Evolutionary conservation across 1,284 basidiomycete species (phyloP), one percentile per base, ranked within the genome.

Genomic region (Puccinia novopanici): DNA sequence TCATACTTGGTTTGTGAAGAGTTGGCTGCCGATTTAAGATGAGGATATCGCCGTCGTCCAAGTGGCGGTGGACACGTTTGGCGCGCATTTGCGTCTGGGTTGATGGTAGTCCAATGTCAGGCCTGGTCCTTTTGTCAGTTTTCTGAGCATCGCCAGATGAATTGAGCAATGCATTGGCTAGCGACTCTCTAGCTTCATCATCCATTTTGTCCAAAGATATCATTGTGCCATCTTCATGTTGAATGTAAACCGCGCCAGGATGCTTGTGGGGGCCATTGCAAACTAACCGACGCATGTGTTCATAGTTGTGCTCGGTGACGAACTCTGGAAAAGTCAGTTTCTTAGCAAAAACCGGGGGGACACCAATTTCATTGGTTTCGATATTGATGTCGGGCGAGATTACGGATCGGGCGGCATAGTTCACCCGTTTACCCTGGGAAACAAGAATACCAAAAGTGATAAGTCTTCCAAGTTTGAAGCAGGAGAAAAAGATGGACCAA

Each of bases 321-420:
- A 96, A 95, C 87, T 98, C 97, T 15, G 97, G 95, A 87, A 94
- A 99, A 5, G 97, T 99, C 84, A 99, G 88, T 86, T 98, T 98
- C 84, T 92, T 91, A 3, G 97, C 97, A 86, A 99, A 99, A 77
- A 99, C 93, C 57, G 97, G 97, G 17, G 97, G 97, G 37, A 99
- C 91, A 77, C 97, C 97, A 82, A 99, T 99, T 87, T 99, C 97
- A 86, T 95, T 97, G 54, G 97, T 95, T 87, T 99, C 97, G 83
- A 99, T 98, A 87, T 99, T 99, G 85, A 98, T 94, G 85, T 99
- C 97, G 13, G 97, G 97, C 45, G 97, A 99, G 83, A 99, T 99
- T 85, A 99, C 97, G 19, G 97, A 99, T 83, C 97, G 94, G 48
- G 97, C 97, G 59, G 97, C 95, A 86, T 97, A 98, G 87, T 99